phyloP scores from a whole-genome alignment of 768 basidiomycete genomes.

The Mycena kentingensis region DNA sequence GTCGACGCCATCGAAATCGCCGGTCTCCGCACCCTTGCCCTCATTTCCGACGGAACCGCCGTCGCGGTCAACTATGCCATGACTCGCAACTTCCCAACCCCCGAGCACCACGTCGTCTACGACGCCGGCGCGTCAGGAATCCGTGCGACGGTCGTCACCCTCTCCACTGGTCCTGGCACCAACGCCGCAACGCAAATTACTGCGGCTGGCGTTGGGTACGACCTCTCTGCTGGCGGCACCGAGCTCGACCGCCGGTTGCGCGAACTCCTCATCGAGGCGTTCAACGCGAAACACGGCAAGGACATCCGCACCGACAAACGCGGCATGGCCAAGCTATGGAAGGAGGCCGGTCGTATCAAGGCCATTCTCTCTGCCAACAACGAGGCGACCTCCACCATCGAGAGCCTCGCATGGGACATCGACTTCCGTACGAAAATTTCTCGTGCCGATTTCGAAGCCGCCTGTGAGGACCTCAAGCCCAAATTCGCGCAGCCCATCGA shows the following conservation, averaged over 20 bases:
- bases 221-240: constrained; percentile 75
- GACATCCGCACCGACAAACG: constrained; percentile 73
- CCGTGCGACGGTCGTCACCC: constrained; percentile 74
- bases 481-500: constrained; percentile 71
- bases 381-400: constrained; percentile 78
- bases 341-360: constrained; percentile 91
- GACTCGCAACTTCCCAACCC: constrained; percentile 81
- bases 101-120: constrained; percentile 88
- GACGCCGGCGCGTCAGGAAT: constrained; percentile 90
- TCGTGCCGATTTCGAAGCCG: constrained; percentile 76
- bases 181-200: constrained; percentile 71
- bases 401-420: constrained; percentile 86
- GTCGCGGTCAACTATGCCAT: constrained; percentile 99
- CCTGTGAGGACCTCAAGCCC: constrained; percentile 63
- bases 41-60: constrained; percentile 92
- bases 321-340: constrained; percentile 92
- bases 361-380: constrained; percentile 90
- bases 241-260: constrained; percentile 82
- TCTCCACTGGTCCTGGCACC: constrained; percentile 53
- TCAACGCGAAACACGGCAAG: constrained; percentile 69
- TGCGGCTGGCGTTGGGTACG: constrained; percentile 81
- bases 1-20: constrained; percentile 91
- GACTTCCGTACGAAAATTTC: constrained; percentile 84
- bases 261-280: constrained; percentile 75
- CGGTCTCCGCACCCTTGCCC: constrained; percentile 77